Percentiles rank a stretch among this genome's conserved stretches.
Conservation (phyloP, 768 basidiomycete genomes). For the Pisolithus albus region DNA sequence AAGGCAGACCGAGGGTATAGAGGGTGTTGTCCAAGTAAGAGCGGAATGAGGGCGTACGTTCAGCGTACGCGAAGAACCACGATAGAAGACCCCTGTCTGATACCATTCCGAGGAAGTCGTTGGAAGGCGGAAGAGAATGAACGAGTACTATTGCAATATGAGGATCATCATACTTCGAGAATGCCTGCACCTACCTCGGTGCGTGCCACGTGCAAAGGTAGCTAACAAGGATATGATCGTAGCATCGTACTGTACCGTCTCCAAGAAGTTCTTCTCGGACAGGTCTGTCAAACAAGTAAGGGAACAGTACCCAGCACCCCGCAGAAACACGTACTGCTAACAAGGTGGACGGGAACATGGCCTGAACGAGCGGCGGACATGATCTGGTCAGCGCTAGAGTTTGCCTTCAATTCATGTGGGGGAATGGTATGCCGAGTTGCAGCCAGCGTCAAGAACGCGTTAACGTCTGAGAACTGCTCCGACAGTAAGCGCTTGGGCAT, state of each 20-base stretch:
- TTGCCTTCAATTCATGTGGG: conserved; percentile 52
- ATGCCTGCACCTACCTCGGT: conserved; percentile 48
- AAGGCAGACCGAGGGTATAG: conserved; percentile 52
- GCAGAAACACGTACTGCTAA: conserved; percentile 55
- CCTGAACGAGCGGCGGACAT: conserved; percentile 69
- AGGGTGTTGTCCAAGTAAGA: conserved; percentile 47
- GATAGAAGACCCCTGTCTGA: conserved; percentile 67
- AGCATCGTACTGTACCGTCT: conserved; percentile 55
- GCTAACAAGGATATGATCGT: conserved; percentile 56
- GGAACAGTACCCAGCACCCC: neutral
- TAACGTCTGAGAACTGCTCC: conserved; percentile 72
- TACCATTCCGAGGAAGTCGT: conserved; percentile 59
- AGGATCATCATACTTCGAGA: conserved; percentile 1
- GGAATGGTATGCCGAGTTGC: conserved; percentile 68
- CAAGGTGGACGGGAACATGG: conserved; percentile 64
- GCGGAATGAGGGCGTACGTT: conserved; percentile 32
- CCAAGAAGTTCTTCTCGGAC: conserved; percentile 78
- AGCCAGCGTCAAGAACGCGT: conserved; percentile 80
- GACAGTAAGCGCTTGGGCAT: conserved; percentile 3
- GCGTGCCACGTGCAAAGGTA: conserved; percentile 63
- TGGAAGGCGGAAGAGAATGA: conserved; percentile 36
- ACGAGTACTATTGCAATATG: conserved; percentile 43
- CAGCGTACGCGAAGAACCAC: conserved; percentile 57
- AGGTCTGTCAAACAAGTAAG: conserved; percentile 44
- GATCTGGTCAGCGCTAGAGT: conserved; percentile 59